Base-by-base conservation (phyloP, 768 basidiomycete genomes). In the Porphyrellus cyaneotinctus region DNA sequence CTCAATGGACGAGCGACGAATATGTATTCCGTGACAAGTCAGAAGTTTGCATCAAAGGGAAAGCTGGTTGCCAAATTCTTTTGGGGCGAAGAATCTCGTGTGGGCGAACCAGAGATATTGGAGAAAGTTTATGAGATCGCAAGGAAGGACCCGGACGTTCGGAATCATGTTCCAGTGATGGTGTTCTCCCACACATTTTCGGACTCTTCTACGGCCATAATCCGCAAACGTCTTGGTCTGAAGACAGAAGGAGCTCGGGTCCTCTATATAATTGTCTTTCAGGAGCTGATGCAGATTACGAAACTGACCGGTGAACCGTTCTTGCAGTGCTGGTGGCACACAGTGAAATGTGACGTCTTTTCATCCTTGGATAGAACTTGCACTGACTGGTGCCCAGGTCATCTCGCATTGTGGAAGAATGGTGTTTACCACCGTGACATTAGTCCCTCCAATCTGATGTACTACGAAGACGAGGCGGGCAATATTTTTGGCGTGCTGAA, bases 391-490 rank as follows among this genome's bases (percentile, higher is more conserved):
- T n/a, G n/a, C n/a, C n/a, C n/a, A 55, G 49, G 49, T 36, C 57
- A 55, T 15, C 32, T 51, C 6, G 45, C 32, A 2, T 30, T 56
- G 2, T 58, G 53, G 53, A 55, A 36, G 46, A 37, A 47, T 11
- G 17, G 42, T 2, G 35, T 51, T 28, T 11, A 35, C 11, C 49
- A 57, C 14, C 36, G 26, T 2, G 45, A 51, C 3, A 3, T 57
- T 35, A 55, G 24, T 15, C 4, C 53, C 1, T 43, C 53, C 18
- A 47, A 55, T 24, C 41, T 57, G 30, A 53, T 49, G 37, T 43
- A 36, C 31, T 15, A 17, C 13, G 24, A 43, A 24, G 12, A 0
- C 6, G n/a, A 20, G 20, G 20, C 14, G 14, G 4, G 1, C 12
- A 13, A 20, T 20, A 2, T 2, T 24, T 9, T 39, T 6, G 47